These are phyloP conservation scores for Ballota nigra DNA, from an alignment of 257 asterid species.

Conservation along the genomic window DNA sequence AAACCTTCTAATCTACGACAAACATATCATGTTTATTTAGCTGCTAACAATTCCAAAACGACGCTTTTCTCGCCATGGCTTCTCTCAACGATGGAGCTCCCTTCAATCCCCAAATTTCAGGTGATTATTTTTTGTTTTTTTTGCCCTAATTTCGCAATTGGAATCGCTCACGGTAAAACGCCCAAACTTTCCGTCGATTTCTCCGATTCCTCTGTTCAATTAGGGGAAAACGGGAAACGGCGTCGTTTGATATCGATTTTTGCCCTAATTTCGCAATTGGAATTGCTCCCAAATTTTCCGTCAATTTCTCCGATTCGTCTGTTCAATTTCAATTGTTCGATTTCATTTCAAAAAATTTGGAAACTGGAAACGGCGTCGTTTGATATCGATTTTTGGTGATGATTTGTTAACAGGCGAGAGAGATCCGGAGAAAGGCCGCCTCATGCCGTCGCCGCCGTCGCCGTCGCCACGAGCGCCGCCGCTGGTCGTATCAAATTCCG, in stretches of 20 bases:
- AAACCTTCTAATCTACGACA: not conserved
- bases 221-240: not conserved
- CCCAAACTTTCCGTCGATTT: not conserved
- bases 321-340: too few relatives aligned
- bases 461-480: conserved; percentile 45
- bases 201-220: not conserved
- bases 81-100: conserved; percentile 26
- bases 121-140: not conserved
- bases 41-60: not conserved
- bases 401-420: conserved; percentile 40
- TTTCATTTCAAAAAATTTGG: too few relatives aligned
- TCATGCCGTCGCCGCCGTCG: conserved; percentile 18
- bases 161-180: not conserved
- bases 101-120: not conserved
- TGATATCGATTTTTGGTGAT: not conserved
- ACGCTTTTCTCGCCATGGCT: conserved; percentile 26
- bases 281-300: too few relatives aligned
- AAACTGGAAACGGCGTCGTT: too few relatives aligned
- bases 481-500: conserved; percentile 57
- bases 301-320: too few relatives aligned
- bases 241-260: not conserved
- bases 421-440: conserved; percentile 59
- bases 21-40: conserved; percentile 2
- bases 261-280: too few relatives aligned
- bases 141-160: not conserved